These are phyloP conservation scores for Thinopyrum elongatum DNA, from an alignment of 176 grass and related monocot species.

Conservation along the genomic window DNA sequence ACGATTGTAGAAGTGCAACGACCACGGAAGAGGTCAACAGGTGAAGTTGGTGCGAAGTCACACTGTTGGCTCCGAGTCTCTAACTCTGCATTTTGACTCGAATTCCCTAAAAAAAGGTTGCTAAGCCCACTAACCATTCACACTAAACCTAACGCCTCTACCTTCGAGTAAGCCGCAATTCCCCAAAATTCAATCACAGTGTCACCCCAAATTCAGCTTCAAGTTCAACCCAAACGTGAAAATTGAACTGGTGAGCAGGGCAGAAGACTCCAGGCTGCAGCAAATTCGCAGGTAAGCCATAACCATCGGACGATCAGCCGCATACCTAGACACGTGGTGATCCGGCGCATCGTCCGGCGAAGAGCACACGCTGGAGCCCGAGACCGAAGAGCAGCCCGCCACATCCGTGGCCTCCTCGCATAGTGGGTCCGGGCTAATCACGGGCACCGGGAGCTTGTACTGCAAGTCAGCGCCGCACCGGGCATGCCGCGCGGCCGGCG, in stretches of 20 bases:
- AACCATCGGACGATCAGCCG: neutral
- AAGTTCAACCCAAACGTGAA: neutral
- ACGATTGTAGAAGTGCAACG: neutral
- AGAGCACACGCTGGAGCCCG: constrained; percentile 59
- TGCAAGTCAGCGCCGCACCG: neutral
- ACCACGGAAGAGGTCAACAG: constrained; percentile 32
- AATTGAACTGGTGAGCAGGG: neutral
- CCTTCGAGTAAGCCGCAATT: neutral
- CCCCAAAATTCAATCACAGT: constrained; percentile 7
- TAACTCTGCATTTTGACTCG: constrained; percentile 25
- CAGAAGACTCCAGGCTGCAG: neutral
- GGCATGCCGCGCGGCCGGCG: constrained; percentile 9
- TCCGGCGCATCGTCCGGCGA: constrained; percentile 57
- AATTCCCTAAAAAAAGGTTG: neutral
- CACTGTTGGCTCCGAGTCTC: constrained; percentile 14
- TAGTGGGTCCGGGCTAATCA: neutral
- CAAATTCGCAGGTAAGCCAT: neutral
- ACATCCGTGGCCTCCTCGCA: constrained; percentile 17
- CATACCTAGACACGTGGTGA: constrained; percentile 59
- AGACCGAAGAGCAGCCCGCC: constrained; percentile 29
- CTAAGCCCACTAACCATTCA: neutral
- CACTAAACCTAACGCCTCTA: neutral
- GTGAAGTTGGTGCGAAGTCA: constrained; percentile 30
- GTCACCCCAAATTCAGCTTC: neutral
- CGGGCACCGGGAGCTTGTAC: constrained; percentile 57